Evolutionary conservation across 2,329 filamentous ascomycete genomes (phyloP).

Genomic region (Aspergillus sojae): DNA sequence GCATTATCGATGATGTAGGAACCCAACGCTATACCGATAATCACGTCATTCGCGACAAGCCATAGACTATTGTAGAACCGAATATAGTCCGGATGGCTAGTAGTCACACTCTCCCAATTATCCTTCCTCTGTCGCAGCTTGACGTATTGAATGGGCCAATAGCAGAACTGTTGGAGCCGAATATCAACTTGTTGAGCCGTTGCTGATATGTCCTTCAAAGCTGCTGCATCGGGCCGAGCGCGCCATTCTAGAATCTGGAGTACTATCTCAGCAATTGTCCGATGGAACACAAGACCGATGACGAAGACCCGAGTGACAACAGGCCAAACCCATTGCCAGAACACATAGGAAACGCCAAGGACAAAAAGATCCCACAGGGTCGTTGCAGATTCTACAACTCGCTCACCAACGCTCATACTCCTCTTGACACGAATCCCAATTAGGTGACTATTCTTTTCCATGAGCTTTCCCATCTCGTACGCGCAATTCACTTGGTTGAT

Average conservation of each 20-base stretch:
- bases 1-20: conserved; percentile 98
- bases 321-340: conserved; percentile 77
- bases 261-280: conserved; percentile 77
- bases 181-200: conserved; percentile 98
- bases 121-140: conserved; percentile 86
- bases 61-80: conserved; percentile 98
- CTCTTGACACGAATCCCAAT: conserved; percentile 81
- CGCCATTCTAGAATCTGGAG: conserved; percentile 84
- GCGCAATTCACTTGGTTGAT: conserved; percentile 96
- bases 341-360: conserved; percentile 68
- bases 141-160: conserved; percentile 96
- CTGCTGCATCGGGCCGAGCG: conserved; percentile 73
- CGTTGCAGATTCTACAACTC: conserved; percentile 89
- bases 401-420: conserved; percentile 87
- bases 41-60: conserved; percentile 98
- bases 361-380: conserved; percentile 78
- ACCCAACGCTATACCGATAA: conserved; percentile 94
- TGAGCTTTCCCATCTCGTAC: conserved; percentile 79
- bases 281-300: conserved; percentile 75
- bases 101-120: conserved; percentile 94
- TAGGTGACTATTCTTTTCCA: conserved; percentile 87
- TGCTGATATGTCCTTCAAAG: conserved; percentile 92
- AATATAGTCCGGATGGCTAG: conserved; percentile 95
- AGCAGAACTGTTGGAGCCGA: conserved; percentile 94
- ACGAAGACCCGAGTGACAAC: conserved; percentile 73